phyloP scores from a whole-genome alignment of 1,284 basidiomycete species.

The Apiotrichum sp. region DNA sequence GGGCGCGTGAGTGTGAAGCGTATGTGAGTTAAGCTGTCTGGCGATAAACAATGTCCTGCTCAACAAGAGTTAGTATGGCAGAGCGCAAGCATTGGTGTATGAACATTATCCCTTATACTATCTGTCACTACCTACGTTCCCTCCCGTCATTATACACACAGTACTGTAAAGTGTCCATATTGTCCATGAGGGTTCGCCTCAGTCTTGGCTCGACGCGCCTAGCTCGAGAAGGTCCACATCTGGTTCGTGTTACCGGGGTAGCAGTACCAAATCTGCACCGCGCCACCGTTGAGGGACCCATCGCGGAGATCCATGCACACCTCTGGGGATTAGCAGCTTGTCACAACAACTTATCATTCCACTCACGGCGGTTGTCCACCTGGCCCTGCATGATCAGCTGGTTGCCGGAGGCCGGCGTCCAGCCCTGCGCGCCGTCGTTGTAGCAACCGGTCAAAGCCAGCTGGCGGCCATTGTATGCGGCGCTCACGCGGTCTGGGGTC shows the following conservation, averaged over 20 bases:
- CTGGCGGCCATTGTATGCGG: conserved; percentile 2
- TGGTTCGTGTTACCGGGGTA: conserved; percentile 6
- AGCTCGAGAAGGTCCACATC: neutral
- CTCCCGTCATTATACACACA: too few relatives aligned
- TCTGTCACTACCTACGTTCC: too few relatives aligned
- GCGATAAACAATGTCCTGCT: too few relatives aligned
- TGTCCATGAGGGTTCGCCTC: too few relatives aligned
- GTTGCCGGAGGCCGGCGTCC: neutral
- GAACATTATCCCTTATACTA: too few relatives aligned
- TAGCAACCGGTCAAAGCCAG: neutral
- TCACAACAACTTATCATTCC: too few relatives aligned
- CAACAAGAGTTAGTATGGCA: too few relatives aligned
- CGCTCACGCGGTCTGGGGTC: neutral
- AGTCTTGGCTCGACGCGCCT: too few relatives aligned
- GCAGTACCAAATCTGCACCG: conserved; percentile 9
- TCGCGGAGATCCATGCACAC: conserved; percentile 7
- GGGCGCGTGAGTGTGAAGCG: too few relatives aligned
- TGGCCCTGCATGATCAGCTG: conserved; percentile 1
- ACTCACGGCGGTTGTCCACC: conserved; percentile 2
- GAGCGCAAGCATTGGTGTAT: too few relatives aligned
- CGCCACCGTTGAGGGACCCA: conserved; percentile 6
- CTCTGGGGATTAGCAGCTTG: neutral
- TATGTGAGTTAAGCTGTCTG: too few relatives aligned
- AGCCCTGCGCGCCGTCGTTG: conserved; percentile 8
- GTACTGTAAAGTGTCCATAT: too few relatives aligned